Base-by-base conservation (phyloP, 495 filamentous ascomycete genomes). In the Neurospora cerealis region DNA sequence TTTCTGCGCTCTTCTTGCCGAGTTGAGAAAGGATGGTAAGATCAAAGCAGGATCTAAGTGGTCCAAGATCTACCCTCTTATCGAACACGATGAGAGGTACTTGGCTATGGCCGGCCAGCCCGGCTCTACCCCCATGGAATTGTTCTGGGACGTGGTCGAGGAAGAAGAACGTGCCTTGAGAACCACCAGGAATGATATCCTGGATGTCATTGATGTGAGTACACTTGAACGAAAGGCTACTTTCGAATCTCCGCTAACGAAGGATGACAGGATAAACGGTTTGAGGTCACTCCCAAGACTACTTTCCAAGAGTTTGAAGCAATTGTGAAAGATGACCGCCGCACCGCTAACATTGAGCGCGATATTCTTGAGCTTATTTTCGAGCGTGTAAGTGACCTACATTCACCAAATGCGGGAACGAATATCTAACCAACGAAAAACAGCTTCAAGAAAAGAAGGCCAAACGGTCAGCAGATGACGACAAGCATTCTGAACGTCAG, bases 91-190 rank as follows among this genome's bases (percentile, higher is more conserved):
- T 77, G 87, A 92, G 66, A 91, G 94, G 73, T 98, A 96, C 83
- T 87, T 85, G 78, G 92, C 89, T 69, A 92, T 97, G 84, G 88
- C 96, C 39, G 96, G 95, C 60, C 93, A 96, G 77, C 79, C 89
- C 54, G 96, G 96, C 71, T 98, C 96, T 5, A 92, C 89, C 5
- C 93, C 95, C n/a, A 86, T 97, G 74, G 96, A 99, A 73, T 85
- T 99, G 10, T 97, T 98, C 83, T 97, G 96, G 95, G 96, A 99
- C 82, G 87, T 94, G 70, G 88, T 98, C 19, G 95, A 97, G 79
- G 95, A 98, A 81, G 94, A 97, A 82, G 94, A 98, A 74, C 88
- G 91, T 70, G 89, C 90, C 24, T 83, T 98, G 19, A 91, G 96
- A 54, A 88, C 88, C 69, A 91, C 91, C 69, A 88, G 95, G 39